phyloP scores from a whole-genome alignment of 371 early-diverging fungal species.

The Mucor irregularis region DNA sequence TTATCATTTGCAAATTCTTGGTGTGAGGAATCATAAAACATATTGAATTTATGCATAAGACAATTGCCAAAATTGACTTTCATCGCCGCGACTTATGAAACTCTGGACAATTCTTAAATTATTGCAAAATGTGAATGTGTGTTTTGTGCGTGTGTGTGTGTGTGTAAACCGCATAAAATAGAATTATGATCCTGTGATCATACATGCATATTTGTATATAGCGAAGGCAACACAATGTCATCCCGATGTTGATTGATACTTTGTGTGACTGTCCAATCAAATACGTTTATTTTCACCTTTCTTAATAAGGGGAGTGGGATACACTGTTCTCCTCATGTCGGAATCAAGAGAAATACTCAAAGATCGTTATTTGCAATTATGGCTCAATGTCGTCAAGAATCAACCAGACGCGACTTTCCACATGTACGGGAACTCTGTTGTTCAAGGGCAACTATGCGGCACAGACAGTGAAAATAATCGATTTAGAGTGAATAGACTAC shows the following conservation, averaged over 20 bases:
- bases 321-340: background rate
- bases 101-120: background rate
- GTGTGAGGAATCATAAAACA: too few relatives aligned
- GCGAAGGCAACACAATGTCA: too few relatives aligned
- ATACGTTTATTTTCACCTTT: too few relatives aligned
- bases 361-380: conserved; percentile 44
- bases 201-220: too few relatives aligned
- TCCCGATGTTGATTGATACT: too few relatives aligned
- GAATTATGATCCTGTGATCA: background rate
- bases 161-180: too few relatives aligned
- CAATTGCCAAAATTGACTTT: conserved; percentile 4
- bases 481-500: conserved; percentile 43
- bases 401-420: conserved; percentile 25
- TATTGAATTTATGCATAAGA: too few relatives aligned
- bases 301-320: too few relatives aligned
- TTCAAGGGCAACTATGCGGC: conserved; percentile 40
- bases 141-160: background rate
- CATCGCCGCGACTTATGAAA: conserved; percentile 16
- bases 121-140: background rate
- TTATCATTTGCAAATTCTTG: too few relatives aligned
- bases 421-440: conserved; percentile 36
- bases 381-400: conserved; percentile 34
- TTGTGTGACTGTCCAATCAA: too few relatives aligned
- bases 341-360: conserved; percentile 26
- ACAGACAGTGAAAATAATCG: conserved; percentile 55